These are phyloP conservation scores for Wickerhamiella nectarea DNA, from an alignment of 805 yeast species.

Conservation along the genomic window DNA sequence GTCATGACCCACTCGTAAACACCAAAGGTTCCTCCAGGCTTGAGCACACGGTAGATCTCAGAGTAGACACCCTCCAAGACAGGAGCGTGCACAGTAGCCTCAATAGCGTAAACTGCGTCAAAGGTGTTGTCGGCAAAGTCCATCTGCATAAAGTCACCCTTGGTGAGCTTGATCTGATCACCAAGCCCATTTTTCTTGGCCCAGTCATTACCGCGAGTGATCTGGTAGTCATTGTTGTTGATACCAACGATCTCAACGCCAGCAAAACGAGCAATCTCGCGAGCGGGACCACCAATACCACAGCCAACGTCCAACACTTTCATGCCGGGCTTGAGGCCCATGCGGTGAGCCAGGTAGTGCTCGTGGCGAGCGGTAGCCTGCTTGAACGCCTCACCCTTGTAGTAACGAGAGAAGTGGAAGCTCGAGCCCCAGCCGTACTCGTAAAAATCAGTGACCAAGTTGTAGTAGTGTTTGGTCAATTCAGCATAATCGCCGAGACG, in stretches of 20 bases:
- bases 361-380: slow-evolving; percentile 94
- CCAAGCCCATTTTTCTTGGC: slow-evolving; percentile 52
- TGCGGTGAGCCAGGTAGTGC: slow-evolving; percentile 81
- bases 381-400: slow-evolving; percentile 80
- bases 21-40: slow-evolving; percentile 96
- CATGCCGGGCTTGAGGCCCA: slow-evolving; percentile 66
- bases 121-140: slow-evolving; percentile 81
- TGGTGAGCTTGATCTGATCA: slow-evolving; percentile 69
- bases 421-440: slow-evolving; percentile 99
- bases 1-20: slow-evolving; percentile 99
- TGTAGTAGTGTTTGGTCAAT: slow-evolving; percentile 89
- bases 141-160: slow-evolving; percentile 99
- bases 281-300: slow-evolving; percentile 99
- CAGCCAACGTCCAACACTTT: slow-evolving; percentile 95
- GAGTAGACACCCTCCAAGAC: slow-evolving; percentile 87
- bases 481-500: slow-evolving; percentile 79
- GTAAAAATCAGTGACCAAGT: slow-evolving; percentile 93
- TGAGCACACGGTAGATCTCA: slow-evolving; percentile 86
- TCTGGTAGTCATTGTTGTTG: slow-evolving; percentile 92
- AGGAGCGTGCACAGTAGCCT: slow-evolving; percentile 98
- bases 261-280: slow-evolving; percentile 88
- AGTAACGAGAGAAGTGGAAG: slow-evolving; percentile 92
- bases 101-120: slow-evolving; percentile 96
- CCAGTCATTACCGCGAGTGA: slow-evolving; percentile 76
- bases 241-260: slow-evolving; percentile 77